Evolutionary conservation across 805 yeast genomes (phyloP).

Genomic region (Grigorovia jiainica): DNA sequence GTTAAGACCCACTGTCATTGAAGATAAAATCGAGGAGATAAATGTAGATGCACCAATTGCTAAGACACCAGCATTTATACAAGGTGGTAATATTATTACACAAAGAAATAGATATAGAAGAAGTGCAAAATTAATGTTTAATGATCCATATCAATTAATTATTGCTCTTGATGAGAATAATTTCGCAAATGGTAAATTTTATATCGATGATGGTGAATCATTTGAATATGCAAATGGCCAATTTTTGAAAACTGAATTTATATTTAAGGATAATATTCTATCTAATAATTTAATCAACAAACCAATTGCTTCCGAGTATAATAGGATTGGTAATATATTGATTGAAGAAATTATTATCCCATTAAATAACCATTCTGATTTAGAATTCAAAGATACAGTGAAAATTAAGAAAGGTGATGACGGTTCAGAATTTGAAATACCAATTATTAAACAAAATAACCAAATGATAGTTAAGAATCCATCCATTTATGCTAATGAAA

Average conservation of each 20-base stretch:
- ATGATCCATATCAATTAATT: constrained; percentile 73
- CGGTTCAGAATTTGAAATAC: not conserved
- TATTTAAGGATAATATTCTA: constrained; percentile 27
- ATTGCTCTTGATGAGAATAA: constrained; percentile 46
- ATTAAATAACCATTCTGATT: constrained; percentile 20
- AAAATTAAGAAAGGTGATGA: constrained; percentile 29
- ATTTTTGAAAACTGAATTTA: constrained; percentile 36
- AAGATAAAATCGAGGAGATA: constrained; percentile 15
- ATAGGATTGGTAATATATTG: constrained; percentile 28
- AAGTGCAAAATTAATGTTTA: constrained; percentile 60
- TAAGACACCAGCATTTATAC: constrained; percentile 60
- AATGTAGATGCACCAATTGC: constrained; percentile 38
- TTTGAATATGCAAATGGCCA: constrained; percentile 47
- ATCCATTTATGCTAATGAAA: constrained; percentile 32
- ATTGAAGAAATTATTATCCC: constrained; percentile 50
- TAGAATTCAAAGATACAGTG: constrained; percentile 5
- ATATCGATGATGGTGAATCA: constrained; percentile 80
- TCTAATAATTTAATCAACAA: constrained; percentile 22
- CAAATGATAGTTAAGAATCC: constrained; percentile 41
- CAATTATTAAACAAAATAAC: constrained; percentile 8
- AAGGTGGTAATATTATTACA: constrained; percentile 71
- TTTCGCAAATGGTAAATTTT: constrained; percentile 49
- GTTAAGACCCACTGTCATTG: constrained; percentile 14
- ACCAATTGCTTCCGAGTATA: constrained; percentile 10
- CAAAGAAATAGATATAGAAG: constrained; percentile 70